Base-by-base conservation (phyloP, 2,329 filamentous ascomycete species). In the Sporothrix humicola region DNA sequence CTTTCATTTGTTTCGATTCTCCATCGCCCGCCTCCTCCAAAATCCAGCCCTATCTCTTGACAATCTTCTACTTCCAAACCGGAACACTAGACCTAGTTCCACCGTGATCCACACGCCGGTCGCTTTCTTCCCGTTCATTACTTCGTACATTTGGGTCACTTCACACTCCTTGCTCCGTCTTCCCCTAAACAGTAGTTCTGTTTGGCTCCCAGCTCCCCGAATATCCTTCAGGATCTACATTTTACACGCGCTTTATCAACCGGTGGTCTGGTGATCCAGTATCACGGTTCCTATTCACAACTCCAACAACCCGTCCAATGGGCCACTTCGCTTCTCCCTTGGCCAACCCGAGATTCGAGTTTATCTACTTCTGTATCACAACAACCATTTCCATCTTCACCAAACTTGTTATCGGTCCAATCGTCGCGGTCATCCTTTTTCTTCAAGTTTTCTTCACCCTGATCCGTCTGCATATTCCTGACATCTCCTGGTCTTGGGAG, bases 251-350 rank as follows among this genome's bases (percentile, higher is more conserved):
- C 13, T 8, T 8, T n/a, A 17, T 37, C 26, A 26, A 59, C 26
- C 17, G 26, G 26, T 37, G 26, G 26, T 46, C n/a, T n/a, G 59
- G 23, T 26, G 23, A 26, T 26, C 23, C 23, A 26, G 23, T 26
- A 26, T 26, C 23, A 26, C 23, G 23, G n/a, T 23, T n/a, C 13
- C 3, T 37, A 37, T n/a, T 31, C n/a, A 46, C 13, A 65, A 48
- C n/a, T 6, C 13, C 12, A 44, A 56, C 52, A 6, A 66, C 15
- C 20, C 6, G 42, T 26, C 42, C 20, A 48, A 66, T 66, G 61
- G 61, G 61, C 61, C 61, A 66, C 61, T 66, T 66, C 42, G 61
- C 61, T 9, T 66, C 61, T 20, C 61, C 61, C n/a, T 9, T 66
- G 42, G 46, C 48, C 61, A 66, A 26, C 42, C 61, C 61, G n/a